A percentile compares a stretch with the other conserved stretches of the same genome.
phyloP scores from a whole-genome alignment of 495 filamentous ascomycete genomes.

The Eremomyces bilateralis region DNA sequence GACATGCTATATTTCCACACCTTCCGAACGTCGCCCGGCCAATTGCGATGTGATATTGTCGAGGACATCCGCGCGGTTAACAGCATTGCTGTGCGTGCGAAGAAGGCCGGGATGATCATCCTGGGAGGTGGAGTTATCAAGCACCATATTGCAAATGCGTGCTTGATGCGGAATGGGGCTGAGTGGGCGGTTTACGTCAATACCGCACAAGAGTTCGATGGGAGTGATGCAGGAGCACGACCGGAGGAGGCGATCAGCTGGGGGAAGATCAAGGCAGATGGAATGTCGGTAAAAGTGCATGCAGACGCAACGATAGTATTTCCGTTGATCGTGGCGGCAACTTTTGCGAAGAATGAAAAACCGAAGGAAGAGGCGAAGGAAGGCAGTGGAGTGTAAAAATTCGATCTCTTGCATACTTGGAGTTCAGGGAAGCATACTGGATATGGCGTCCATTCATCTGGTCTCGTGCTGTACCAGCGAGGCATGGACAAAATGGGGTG shows the following conservation, averaged over 20 bases:
- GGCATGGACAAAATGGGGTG: no score
- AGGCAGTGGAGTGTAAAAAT: no score
- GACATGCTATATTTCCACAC: slow-evolving; percentile 98
- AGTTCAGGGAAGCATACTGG: no score
- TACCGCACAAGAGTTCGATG: slow-evolving; percentile 90
- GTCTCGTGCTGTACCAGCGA: no score
- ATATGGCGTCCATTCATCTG: no score
- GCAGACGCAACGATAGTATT: slow-evolving; percentile 83
- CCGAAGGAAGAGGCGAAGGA: no score
- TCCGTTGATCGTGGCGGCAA: slow-evolving; percentile 84
- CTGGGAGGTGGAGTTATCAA: slow-evolving; percentile 85
- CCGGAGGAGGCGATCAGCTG: slow-evolving; percentile 95
- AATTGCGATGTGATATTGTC: slow-evolving; percentile 68
- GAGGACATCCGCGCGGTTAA: slow-evolving; percentile 80
- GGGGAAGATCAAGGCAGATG: slow-evolving; percentile 89
- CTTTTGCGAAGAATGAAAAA: slow-evolving; percentile 66
- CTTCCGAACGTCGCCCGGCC: slow-evolving; percentile 57
- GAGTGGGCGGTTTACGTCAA: slow-evolving; percentile 95
- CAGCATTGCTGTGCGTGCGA: slow-evolving; percentile 63
- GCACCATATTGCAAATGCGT: slow-evolving; percentile 94
- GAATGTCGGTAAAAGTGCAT: slow-evolving; percentile 67
- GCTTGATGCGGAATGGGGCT: slow-evolving; percentile 88
- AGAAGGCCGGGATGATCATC: slow-evolving; percentile 78
- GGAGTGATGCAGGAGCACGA: slow-evolving; percentile 83
- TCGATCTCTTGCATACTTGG: no score